A percentile compares a stretch with the other conserved stretches of the same genome.
Conservation (phyloP, 2,329 filamentous ascomycete genomes). For the Ophiosphaerella herpotricha region DNA sequence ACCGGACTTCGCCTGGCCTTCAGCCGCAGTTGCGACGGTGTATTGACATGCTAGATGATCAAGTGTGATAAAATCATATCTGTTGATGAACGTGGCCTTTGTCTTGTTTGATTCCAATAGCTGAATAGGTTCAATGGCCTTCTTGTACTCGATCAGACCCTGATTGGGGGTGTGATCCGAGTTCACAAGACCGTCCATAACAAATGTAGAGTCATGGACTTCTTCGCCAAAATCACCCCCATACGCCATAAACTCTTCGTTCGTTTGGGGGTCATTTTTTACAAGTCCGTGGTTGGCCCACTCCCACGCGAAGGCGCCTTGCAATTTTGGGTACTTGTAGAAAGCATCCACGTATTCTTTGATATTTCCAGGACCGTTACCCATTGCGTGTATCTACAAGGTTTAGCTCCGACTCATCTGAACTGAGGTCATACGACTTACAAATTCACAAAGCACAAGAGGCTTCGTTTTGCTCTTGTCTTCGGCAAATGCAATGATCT, state of each 20-base stretch:
- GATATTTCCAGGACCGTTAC: slow-evolving; percentile 72
- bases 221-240: slow-evolving; percentile 52
- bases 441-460: slow-evolving; percentile 61
- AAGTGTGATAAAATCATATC: slow-evolving; percentile 45
- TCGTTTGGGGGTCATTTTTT: slow-evolving; percentile 45
- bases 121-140: slow-evolving; percentile 51
- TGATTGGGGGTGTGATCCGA: slow-evolving; percentile 50
- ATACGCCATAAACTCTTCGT: slow-evolving; percentile 49
- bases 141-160: slow-evolving; percentile 51
- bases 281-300: slow-evolving; percentile 53
- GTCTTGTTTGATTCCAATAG: slow-evolving; percentile 25
- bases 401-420: slow-evolving; percentile 1
- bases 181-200: slow-evolving; percentile 51
- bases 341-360: slow-evolving; percentile 71
- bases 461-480: slow-evolving; percentile 55
- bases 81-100: slow-evolving; percentile 38
- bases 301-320: slow-evolving; percentile 62
- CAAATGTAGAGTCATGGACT: slow-evolving; percentile 50
- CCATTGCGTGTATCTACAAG: slow-evolving; percentile 65
- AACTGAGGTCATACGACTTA: slow-evolving; percentile 9
- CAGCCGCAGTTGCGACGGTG: slow-evolving; percentile 13
- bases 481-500: slow-evolving; percentile 54
- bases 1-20: slow-evolving; percentile 9
- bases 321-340: slow-evolving; percentile 62
- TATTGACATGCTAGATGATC: slow-evolving; percentile 39